These are phyloP conservation scores for Apiospora malaysiana DNA, from an alignment of 2,329 filamentous ascomycete genomes.

Conservation along the genomic window DNA sequence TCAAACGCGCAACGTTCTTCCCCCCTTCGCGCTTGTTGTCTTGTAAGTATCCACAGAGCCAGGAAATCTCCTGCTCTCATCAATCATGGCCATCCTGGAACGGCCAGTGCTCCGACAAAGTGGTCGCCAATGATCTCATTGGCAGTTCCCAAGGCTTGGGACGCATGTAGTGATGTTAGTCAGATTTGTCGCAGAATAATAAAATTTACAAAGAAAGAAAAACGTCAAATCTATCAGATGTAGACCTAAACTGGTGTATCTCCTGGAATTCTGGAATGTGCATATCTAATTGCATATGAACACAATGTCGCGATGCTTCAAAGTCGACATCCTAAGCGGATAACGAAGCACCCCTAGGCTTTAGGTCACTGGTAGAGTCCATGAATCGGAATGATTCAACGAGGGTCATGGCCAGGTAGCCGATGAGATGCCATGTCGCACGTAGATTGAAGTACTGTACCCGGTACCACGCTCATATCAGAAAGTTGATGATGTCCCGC, in stretches of 20 bases:
- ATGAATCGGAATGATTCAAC: too few relatives aligned
- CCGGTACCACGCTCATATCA: background rate
- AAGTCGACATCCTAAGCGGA: too few relatives aligned
- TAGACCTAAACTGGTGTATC: too few relatives aligned
- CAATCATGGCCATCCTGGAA: background rate
- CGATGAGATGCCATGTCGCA: too few relatives aligned
- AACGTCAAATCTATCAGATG: background rate
- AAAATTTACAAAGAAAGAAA: background rate
- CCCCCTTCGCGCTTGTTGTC: background rate
- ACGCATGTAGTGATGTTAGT: background rate
- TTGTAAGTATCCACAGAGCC: background rate
- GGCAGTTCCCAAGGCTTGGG: background rate
- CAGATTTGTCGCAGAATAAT: background rate
- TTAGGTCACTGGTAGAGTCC: too few relatives aligned
- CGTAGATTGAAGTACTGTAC: background rate
- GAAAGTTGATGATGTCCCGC: background rate
- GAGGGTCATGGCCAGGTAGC: too few relatives aligned
- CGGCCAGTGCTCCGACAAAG: background rate
- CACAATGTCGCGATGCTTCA: too few relatives aligned
- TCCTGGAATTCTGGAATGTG: too few relatives aligned
- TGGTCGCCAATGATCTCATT: background rate
- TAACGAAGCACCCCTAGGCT: too few relatives aligned
- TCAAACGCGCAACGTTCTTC: background rate
- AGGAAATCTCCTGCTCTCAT: background rate
- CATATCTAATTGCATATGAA: too few relatives aligned